Evolutionary conservation across 2,329 filamentous ascomycete genomes (phyloP).

Genomic region (Beauveria pseudobassiana): DNA sequence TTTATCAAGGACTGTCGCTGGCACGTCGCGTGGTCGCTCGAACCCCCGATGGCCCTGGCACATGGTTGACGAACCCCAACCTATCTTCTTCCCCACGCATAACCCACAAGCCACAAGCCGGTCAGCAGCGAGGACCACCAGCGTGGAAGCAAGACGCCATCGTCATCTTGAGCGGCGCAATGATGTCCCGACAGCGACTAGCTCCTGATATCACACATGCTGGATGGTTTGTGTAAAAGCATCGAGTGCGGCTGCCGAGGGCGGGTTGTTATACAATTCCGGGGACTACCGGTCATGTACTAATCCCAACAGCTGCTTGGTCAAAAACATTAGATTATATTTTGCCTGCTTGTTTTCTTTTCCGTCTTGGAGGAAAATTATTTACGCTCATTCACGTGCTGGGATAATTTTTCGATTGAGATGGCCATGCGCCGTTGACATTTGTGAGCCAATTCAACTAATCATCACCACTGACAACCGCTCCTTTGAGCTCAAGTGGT

Average conservation of each 20-base stretch:
- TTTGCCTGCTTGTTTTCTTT: too few species aligned
- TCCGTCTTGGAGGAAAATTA: too few species aligned
- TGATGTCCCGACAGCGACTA: neutral
- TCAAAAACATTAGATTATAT: neutral
- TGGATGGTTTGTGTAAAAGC: too few species aligned
- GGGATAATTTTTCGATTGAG: too few species aligned
- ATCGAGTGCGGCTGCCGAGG: neutral
- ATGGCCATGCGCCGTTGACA: too few species aligned
- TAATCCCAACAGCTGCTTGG: neutral
- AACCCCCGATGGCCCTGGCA: neutral
- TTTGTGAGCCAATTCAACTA: neutral
- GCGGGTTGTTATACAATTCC: neutral
- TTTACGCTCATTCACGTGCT: too few species aligned
- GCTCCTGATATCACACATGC: neutral
- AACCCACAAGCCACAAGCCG: neutral
- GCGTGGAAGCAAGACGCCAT: neutral
- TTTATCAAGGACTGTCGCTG: neutral
- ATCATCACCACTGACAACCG: neutral
- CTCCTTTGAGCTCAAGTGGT: neutral
- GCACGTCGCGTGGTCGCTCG: neutral
- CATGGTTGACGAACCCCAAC: neutral
- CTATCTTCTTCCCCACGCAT: neutral
- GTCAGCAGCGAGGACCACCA: neutral
- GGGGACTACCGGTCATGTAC: neutral
- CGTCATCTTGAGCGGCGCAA: neutral